These are phyloP conservation scores for Arabidopsis arenosa DNA, from an alignment of 345 rosid species.

Conservation along the genomic window DNA sequence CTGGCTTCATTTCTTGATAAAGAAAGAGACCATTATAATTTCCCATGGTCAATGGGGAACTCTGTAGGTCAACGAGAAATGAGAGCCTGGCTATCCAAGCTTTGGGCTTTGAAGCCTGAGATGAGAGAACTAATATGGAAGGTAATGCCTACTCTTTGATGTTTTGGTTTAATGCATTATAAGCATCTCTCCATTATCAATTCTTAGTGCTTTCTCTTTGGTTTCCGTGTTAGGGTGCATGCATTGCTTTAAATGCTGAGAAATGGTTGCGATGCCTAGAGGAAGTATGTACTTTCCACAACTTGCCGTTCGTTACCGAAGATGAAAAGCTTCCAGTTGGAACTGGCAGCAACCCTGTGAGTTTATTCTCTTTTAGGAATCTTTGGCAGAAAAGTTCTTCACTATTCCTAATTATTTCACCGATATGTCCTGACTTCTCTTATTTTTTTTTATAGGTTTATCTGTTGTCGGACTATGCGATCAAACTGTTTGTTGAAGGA, in stretches of 20 bases:
- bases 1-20: constrained; percentile 71
- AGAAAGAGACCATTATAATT: constrained; percentile 87
- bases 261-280: constrained; percentile 80
- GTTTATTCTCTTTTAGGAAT: constrained; percentile 42
- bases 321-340: constrained; percentile 93
- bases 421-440: constrained; percentile 33
- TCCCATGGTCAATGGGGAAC: constrained; percentile 85
- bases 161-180: constrained; percentile 9
- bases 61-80: constrained; percentile 94
- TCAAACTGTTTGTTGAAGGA: constrained; percentile 84
- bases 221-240: constrained; percentile 73
- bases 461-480: constrained; percentile 69
- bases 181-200: constrained; percentile 15
- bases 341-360: constrained; percentile 96
- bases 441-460: constrained; percentile 70
- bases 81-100: constrained; percentile 89
- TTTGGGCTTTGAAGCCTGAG: constrained; percentile 81
- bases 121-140: constrained; percentile 87
- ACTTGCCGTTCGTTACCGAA: constrained; percentile 62
- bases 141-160: constrained; percentile 49
- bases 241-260: constrained; percentile 82
- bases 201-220: background rate
- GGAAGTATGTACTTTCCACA: constrained; percentile 72
- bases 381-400: constrained; percentile 10
- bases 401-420: background rate